Base-by-base conservation (phyloP, 345 rosid genomes). In the Murraya koenigii region DNA sequence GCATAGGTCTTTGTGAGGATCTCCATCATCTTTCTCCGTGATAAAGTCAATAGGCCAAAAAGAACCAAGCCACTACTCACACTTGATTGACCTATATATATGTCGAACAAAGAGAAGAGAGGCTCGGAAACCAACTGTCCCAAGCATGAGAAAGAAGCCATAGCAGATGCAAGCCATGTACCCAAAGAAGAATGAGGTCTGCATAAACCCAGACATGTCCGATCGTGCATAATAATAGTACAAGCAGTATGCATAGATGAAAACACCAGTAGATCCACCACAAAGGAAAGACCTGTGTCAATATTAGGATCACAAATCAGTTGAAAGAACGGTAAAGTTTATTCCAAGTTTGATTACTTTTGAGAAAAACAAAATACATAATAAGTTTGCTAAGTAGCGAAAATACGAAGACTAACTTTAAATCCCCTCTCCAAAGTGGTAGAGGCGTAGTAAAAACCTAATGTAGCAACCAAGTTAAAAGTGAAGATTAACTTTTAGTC, bases 121-220 rank as follows among this genome's bases (percentile, higher is more conserved):
- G 36, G 91, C 89, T 23, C 82, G 80, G 80, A 88, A 88, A 28
- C 89, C 88, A 1, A 84, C 71, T 1, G 84, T 72, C 63, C 91
- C 88, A 22, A 88, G 87, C 91, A 88, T 81, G 49, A 88, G 86
- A 69, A 88, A 83, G 83, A 88, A 84, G 20, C 87, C 86, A 32
- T 88, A 88, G 81, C 91, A 88, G 44, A 86, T 78, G 76, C 88
- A 88, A 13, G 89, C 89, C 91, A 88, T 86, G 81, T 86, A 86
- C 5, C 89, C 88, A 20, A 86, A 88, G 82, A 86, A 88, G 82
- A 88, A 88, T 7, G 91, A 84, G 74, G 89, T 86, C 75, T 88
- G 85, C 87, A 88, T 84, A 84, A 86, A 86, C 25, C 91, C 88
- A 7, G 89, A 88, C 89, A 86, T 86, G 35, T 86, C 86, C 0